Base-by-base conservation (phyloP, 805 yeast genomes). In the Cyberlindnera xylosilytica region DNA sequence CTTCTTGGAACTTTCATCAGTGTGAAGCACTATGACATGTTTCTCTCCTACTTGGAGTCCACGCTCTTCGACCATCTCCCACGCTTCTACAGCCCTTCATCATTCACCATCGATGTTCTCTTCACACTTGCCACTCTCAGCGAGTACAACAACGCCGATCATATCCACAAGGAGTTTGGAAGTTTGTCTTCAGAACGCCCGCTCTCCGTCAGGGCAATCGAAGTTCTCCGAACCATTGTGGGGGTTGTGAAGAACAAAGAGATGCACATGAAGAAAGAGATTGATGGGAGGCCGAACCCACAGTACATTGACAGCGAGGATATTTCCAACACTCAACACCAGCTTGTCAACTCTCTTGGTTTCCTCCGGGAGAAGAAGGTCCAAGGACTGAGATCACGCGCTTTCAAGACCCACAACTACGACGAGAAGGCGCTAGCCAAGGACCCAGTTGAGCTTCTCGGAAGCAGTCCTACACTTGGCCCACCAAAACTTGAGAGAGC, bases 81-180 rank as follows among this genome's bases (percentile, higher is more conserved):
- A 4, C 18, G 20, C 1, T 35, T 62, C 20, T 46, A 52, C 15
- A 48, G 56, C 9, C 74, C 74, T 1, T 62, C 66, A 1, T 51
- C 59, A 18, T 61, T 63, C 20, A 56, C 65, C 3, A 34, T 69
- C 9, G 50, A 62, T 20, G 57, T 64, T 1, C 38, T 72, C 9
- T 55, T 72, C 34, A 66, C 75, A 1, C 44, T 70, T 20, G 62
- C 62, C 0, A 64, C 73, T 0, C 45, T 66, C 1, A 61, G 69
- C 0, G 53, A 54, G 1, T 54, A 52, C 33, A 50, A 51, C 28
- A 53, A 50, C 29, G 54, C 52, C 15, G 45, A 57, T 5, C 17
- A 54, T 4, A 45, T 62, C 15, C 32, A 43, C 9, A 58, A 50
- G 26, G 66, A 64, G 8, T 36, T 53, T 48, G 60, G 22, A 48